Percentiles rank a stretch among this genome's conserved stretches.
Evolutionary conservation across 2,329 filamentous ascomycete genomes (phyloP).

Genomic region (Hypoxylon sp.): DNA sequence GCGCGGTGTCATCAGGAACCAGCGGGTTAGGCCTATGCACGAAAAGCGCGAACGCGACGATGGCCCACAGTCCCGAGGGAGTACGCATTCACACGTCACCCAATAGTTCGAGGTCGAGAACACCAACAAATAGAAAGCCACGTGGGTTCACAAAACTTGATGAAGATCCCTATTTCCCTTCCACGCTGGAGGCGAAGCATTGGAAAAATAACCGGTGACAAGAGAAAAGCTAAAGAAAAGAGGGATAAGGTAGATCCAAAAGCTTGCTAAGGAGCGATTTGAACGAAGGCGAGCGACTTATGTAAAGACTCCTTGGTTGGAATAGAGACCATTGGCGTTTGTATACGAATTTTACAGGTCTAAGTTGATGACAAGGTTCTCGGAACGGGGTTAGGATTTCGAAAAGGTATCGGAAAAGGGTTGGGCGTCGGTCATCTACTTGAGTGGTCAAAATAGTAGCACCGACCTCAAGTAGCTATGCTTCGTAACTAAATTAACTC

Average conservation of each 20-base stretch:
- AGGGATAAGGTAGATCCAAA: slow-evolving; percentile 1
- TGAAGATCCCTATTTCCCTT: slow-evolving; percentile 62
- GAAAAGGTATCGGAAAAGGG: slow-evolving; percentile 17
- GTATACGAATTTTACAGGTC: slow-evolving; percentile 1
- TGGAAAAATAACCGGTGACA: slow-evolving; percentile 35
- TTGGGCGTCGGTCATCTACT: slow-evolving; percentile 1
- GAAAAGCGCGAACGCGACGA: slow-evolving; percentile 41
- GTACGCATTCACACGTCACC: slow-evolving; percentile 56
- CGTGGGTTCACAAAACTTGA: slow-evolving; percentile 53
- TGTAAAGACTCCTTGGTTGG: slow-evolving; percentile 19
- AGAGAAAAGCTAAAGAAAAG: slow-evolving; percentile 3
- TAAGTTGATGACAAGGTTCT: neutral
- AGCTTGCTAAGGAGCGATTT: neutral
- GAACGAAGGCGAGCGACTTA: neutral
- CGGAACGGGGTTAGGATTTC: slow-evolving; percentile 5
- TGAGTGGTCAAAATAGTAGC: slow-evolving; percentile 12
- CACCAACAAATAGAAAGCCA: slow-evolving; percentile 58
- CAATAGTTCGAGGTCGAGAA: slow-evolving; percentile 65
- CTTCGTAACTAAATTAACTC: slow-evolving; percentile 15
- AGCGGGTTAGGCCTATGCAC: slow-evolving; percentile 41
- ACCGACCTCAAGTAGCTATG: slow-evolving; percentile 8
- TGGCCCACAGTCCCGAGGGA: slow-evolving; percentile 52
- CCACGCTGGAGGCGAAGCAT: slow-evolving; percentile 43
- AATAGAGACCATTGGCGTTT: slow-evolving; percentile 25
- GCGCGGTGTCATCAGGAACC: slow-evolving; percentile 44